Conservation (phyloP, 2,329 filamentous ascomycete genomes). For the Hypocreales sp. region DNA sequence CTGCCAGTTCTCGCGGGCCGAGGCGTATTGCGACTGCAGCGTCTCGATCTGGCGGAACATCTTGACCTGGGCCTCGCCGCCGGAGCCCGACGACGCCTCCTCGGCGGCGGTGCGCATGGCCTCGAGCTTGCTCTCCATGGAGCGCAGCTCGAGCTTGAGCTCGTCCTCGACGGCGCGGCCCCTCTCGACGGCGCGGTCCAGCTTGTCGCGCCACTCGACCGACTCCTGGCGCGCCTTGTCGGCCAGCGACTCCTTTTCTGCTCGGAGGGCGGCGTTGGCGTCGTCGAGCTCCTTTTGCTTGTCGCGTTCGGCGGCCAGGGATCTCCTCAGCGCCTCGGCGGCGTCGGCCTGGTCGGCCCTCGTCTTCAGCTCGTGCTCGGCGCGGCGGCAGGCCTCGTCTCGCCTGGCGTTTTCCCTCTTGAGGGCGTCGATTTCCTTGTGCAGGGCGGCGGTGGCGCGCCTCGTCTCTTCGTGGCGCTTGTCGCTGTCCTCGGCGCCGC, state of each 20-base stretch:
- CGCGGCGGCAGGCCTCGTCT: constrained; percentile 47
- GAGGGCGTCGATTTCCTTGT: constrained; percentile 19
- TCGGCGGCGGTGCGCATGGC: constrained; percentile 72
- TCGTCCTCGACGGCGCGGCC: constrained; percentile 57
- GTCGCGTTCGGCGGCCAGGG: constrained; percentile 51
- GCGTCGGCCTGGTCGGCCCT: constrained; percentile 49
- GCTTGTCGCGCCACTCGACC: constrained; percentile 57
- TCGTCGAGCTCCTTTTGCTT: constrained; percentile 39
- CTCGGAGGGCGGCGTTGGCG: constrained; percentile 46
- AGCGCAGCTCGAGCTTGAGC: constrained; percentile 59
- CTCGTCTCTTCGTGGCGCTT: constrained; percentile 32
- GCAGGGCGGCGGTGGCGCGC: constrained; percentile 36
- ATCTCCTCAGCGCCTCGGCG: constrained; percentile 48
- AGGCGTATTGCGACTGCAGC: constrained; percentile 84
- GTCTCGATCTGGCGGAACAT: constrained; percentile 88
- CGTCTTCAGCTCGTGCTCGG: constrained; percentile 54
- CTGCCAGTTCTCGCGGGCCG: constrained; percentile 95
- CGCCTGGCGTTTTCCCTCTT: constrained; percentile 42
- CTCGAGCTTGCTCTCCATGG: constrained; percentile 81
- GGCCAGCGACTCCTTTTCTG: constrained; percentile 61
- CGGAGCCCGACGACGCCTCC: constrained; percentile 70
- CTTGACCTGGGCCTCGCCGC: constrained; percentile 76
- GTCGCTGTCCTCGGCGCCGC: constrained; percentile 36
- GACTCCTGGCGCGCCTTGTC: constrained; percentile 57
- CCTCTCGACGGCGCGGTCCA: constrained; percentile 57